Percentiles rank a stretch among this genome's conserved stretches.
These are phyloP conservation scores for Rhizopus microsporus DNA, from an alignment of 371 early-diverging fungal genomes.

Conservation along the genomic window DNA sequence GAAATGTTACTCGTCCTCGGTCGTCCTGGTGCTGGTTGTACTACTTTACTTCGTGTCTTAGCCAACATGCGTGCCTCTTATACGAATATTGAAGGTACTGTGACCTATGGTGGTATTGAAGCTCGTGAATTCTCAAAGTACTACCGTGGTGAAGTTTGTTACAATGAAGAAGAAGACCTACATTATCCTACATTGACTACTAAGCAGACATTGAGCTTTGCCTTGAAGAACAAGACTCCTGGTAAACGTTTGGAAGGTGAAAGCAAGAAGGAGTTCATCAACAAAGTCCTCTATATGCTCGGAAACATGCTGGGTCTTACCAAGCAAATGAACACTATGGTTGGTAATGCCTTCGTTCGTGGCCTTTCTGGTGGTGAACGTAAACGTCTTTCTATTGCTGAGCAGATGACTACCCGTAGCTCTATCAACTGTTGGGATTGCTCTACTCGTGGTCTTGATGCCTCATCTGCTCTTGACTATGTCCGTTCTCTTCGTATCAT, in stretches of 20 bases:
- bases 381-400: conserved; percentile 75
- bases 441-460: conserved; percentile 78
- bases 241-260: conserved; percentile 46
- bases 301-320: conserved; percentile 59
- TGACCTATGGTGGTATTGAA: conserved; percentile 53
- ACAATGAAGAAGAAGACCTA: conserved; percentile 60
- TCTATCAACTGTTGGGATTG: conserved; percentile 74
- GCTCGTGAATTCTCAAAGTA: conserved; percentile 37
- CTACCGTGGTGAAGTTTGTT: conserved; percentile 54
- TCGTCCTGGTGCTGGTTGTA: conserved; percentile 59
- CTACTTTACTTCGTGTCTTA: conserved; percentile 54
- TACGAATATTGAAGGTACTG: conserved; percentile 42
- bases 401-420: conserved; percentile 71
- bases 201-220: conserved; percentile 56
- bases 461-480: conserved; percentile 74
- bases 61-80: conserved; percentile 53
- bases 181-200: conserved; percentile 57
- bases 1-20: conserved; percentile 65
- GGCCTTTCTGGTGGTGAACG: conserved; percentile 77
- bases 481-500: conserved; percentile 58
- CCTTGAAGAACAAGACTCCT: conserved; percentile 55
- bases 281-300: conserved; percentile 45
- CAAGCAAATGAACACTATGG: conserved; percentile 64
- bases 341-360: conserved; percentile 73
- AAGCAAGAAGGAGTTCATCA: conserved; percentile 26